Conservation (phyloP, 805 yeast species). For the Candida andamanensis region DNA sequence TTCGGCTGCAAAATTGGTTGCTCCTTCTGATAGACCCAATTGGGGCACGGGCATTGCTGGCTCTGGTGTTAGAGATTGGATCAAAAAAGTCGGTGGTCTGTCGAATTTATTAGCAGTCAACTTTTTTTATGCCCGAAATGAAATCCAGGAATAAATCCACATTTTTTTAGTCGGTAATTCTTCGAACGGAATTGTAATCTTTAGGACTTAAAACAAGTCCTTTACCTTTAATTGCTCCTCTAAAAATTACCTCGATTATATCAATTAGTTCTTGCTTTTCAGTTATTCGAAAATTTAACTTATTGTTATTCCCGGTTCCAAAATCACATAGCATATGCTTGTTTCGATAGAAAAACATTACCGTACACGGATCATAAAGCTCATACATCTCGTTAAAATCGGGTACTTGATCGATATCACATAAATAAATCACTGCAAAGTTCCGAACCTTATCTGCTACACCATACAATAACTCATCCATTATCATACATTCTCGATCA, state of each 20-base stretch:
- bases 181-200: slow-evolving; percentile 43
- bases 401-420: slow-evolving; percentile 84
- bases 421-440: slow-evolving; percentile 82
- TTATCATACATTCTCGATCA: slow-evolving; percentile 75
- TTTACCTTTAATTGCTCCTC: slow-evolving; percentile 90
- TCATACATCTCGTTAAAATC: slow-evolving; percentile 90
- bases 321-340: slow-evolving; percentile 98
- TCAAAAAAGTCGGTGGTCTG: slow-evolving; percentile 51
- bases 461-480: slow-evolving; percentile 81
- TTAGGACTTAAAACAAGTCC: slow-evolving; percentile 86
- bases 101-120: slow-evolving; percentile 65
- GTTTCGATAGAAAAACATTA: slow-evolving; percentile 91
- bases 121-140: slow-evolving; percentile 77
- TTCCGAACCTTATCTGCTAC: slow-evolving; percentile 80
- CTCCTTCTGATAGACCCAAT: slow-evolving; percentile 53
- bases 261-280: slow-evolving; percentile 89
- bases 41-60: slow-evolving; percentile 90
- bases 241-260: slow-evolving; percentile 78
- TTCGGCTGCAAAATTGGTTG: slow-evolving; percentile 35
- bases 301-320: slow-evolving; percentile 97
- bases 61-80: slow-evolving; percentile 73
- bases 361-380: slow-evolving; percentile 80
- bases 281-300: slow-evolving; percentile 69
- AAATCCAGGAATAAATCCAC: slow-evolving; percentile 15
- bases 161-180: background rate